phyloP scores from a whole-genome alignment of 495 filamentous ascomycete genomes.

The Aspergillus leporis region DNA sequence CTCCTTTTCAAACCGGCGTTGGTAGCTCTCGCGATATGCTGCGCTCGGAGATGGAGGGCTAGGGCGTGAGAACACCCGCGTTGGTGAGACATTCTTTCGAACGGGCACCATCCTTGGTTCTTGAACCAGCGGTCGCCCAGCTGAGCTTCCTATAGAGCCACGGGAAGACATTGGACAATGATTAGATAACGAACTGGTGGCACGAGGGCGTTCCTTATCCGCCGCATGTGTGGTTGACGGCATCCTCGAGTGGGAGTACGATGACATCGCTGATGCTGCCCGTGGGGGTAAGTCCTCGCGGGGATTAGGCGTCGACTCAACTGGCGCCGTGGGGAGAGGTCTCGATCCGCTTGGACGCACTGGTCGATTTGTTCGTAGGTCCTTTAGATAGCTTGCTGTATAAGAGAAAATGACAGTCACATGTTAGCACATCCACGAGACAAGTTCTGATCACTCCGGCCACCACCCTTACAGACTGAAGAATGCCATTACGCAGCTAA shows the following conservation, averaged over 20 bases:
- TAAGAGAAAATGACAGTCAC: slow-evolving; percentile 17
- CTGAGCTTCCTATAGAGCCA: slow-evolving; percentile 27
- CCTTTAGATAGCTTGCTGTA: slow-evolving; percentile 71
- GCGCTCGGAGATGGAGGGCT: slow-evolving; percentile 48
- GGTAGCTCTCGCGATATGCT: slow-evolving; percentile 75
- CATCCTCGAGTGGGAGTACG: slow-evolving; percentile 25
- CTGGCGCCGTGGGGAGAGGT: slow-evolving; percentile 59
- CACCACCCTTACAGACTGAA: slow-evolving; percentile 10
- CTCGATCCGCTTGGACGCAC: slow-evolving; percentile 76
- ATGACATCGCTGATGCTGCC: slow-evolving; percentile 49
- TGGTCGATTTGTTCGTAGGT: slow-evolving; percentile 76
- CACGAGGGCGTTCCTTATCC: slow-evolving; percentile 38
- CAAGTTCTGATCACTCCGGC: slow-evolving; percentile 17
- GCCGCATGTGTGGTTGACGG: slow-evolving; percentile 15
- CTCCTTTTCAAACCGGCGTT: slow-evolving; percentile 84
- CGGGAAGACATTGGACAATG: slow-evolving; percentile 48
- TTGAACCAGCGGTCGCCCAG: slow-evolving; percentile 48
- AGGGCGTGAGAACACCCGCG: slow-evolving; percentile 32
- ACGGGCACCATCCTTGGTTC: slow-evolving; percentile 38
- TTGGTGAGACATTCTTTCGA: slow-evolving; percentile 46
- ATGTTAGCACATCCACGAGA: background rate
- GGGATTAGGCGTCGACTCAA: slow-evolving; percentile 37
- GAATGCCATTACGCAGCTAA: slow-evolving; percentile 27
- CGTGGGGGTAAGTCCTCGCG: slow-evolving; percentile 43
- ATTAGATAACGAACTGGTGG: slow-evolving; percentile 49